These are phyloP conservation scores for Pleoardoris graminearum DNA, from an alignment of 2,329 filamentous ascomycete genomes.

Conservation along the genomic window DNA sequence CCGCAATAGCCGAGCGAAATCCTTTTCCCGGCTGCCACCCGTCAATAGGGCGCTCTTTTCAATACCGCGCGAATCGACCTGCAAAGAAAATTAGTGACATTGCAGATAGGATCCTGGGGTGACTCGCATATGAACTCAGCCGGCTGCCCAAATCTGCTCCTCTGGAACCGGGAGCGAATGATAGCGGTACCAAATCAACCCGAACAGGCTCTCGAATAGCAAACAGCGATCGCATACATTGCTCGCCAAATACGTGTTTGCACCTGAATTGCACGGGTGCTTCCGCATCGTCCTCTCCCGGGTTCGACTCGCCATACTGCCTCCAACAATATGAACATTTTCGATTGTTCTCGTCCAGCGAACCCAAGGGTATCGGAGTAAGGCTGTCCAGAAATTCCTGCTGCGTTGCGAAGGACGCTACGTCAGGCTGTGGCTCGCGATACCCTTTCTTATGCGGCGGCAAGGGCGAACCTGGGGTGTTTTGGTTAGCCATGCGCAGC, in stretches of 20 bases:
- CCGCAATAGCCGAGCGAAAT: slow-evolving; percentile 4
- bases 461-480: neutral
- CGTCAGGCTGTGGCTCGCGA: slow-evolving; percentile 5
- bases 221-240: slow-evolving; percentile 20
- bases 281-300: slow-evolving; percentile 22
- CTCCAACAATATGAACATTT: slow-evolving; percentile 26
- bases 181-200: slow-evolving; percentile 10
- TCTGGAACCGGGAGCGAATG: slow-evolving; percentile 8
- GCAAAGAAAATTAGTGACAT: neutral
- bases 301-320: slow-evolving; percentile 20
- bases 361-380: slow-evolving; percentile 8
- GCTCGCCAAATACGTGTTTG: slow-evolving; percentile 22
- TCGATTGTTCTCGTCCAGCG: slow-evolving; percentile 12
- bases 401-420: slow-evolving; percentile 18
- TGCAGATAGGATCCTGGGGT: neutral
- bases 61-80: neutral
- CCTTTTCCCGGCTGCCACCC: slow-evolving; percentile 2
- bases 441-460: neutral
- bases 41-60: slow-evolving; percentile 5
- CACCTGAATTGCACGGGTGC: slow-evolving; percentile 21
- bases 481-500: neutral
- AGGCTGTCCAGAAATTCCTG: slow-evolving; percentile 23
- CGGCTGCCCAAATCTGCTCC: slow-evolving; percentile 11
- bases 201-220: slow-evolving; percentile 2
- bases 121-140: slow-evolving; percentile 7